Percentiles rank a stretch among this genome's conserved stretches.
phyloP scores from a whole-genome alignment of 768 basidiomycete species.

The Cyclocybe aegerita region DNA sequence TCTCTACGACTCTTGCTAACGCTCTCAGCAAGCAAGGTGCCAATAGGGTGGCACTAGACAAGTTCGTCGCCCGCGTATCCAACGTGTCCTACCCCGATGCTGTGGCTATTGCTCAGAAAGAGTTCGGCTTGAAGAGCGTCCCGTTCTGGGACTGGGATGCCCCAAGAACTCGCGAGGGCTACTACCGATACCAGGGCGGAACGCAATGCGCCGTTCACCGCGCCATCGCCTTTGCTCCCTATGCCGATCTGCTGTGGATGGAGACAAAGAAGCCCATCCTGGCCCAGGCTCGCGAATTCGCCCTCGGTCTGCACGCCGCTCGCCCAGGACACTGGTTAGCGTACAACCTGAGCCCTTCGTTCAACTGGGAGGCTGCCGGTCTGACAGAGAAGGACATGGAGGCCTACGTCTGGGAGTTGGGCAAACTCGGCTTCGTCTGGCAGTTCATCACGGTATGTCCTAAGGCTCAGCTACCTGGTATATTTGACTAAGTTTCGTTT shows the following conservation, averaged over 20 bases:
- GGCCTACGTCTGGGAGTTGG: slow-evolving; percentile 88
- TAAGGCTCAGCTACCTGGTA: background rate
- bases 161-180: slow-evolving; percentile 93
- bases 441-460: slow-evolving; percentile 92
- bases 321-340: slow-evolving; percentile 93
- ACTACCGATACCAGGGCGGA: slow-evolving; percentile 96
- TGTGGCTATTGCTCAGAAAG: slow-evolving; percentile 71
- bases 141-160: slow-evolving; percentile 97
- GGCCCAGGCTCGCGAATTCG: slow-evolving; percentile 89
- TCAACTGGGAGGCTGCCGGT: slow-evolving; percentile 95
- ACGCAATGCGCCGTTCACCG: slow-evolving; percentile 94
- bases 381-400: slow-evolving; percentile 84
- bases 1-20: slow-evolving; percentile 67
- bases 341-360: slow-evolving; percentile 93
- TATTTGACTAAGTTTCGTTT: slow-evolving; percentile 7
- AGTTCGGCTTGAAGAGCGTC: slow-evolving; percentile 69
- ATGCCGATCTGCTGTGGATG: slow-evolving; percentile 93
- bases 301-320: slow-evolving; percentile 78
- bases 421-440: slow-evolving; percentile 96
- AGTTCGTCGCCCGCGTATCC: slow-evolving; percentile 63
- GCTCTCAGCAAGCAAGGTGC: slow-evolving; percentile 64
- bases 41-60: slow-evolving; percentile 46
- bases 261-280: slow-evolving; percentile 96
- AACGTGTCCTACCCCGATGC: slow-evolving; percentile 71
- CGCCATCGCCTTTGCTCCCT: slow-evolving; percentile 89